Evolutionary conservation across 75 land plant species (phyloP).

Genomic region (Cupressus sempervirens): DNA sequence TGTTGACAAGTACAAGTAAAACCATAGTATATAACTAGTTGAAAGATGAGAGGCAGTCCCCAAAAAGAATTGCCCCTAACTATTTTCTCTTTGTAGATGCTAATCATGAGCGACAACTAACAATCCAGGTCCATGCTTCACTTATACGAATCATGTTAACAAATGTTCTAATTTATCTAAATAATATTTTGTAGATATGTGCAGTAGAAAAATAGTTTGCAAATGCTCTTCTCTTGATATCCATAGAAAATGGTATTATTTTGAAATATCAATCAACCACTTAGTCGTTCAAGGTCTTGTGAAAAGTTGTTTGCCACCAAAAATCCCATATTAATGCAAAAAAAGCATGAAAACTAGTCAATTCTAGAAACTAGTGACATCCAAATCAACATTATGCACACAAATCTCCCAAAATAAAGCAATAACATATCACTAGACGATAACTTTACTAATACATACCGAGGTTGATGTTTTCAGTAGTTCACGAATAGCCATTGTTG

Average conservation of each 20-base stretch:
- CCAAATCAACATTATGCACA: no score
- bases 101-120: not conserved
- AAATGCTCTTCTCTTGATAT: not conserved
- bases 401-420: not conserved
- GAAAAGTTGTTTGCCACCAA: constrained; percentile 28
- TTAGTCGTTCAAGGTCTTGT: constrained; percentile 32
- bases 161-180: not conserved
- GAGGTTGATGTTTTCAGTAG: constrained; percentile 85
- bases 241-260: not conserved
- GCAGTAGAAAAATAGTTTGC: not conserved
- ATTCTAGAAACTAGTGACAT: not conserved
- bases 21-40: no score
- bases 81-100: no score
- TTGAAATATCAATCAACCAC: constrained; percentile 9
- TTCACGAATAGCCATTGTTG: constrained; percentile 96
- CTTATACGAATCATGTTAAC: not conserved
- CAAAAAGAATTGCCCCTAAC: no score
- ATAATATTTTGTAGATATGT: not conserved
- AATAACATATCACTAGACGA: not conserved
- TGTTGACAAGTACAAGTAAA: no score
- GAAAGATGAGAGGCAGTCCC: no score
- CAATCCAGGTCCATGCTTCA: not conserved
- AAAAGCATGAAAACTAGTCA: not conserved
- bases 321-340: not conserved
- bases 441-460: constrained; percentile 34